Evolutionary conservation across 331 rosid genomes (phyloP), one percentile per base, ranked within the genome.

Genomic region (Malus hybrid): DNA sequence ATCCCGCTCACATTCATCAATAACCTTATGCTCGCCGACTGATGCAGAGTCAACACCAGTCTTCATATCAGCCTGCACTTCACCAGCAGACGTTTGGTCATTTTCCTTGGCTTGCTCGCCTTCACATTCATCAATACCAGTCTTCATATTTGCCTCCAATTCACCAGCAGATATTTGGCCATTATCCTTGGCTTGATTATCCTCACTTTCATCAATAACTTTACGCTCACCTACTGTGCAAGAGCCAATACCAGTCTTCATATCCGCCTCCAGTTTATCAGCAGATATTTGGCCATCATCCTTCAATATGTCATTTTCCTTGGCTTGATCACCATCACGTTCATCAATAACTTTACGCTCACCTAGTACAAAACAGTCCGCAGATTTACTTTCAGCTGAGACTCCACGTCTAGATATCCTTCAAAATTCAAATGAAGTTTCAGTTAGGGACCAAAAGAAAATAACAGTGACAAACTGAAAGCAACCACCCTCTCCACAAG

Each of bases 321-420:
- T 57, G 33, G 82, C 64, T 19, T 69, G 71, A 60, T 76, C 69
- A 28, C 64, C 81, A 32, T 34, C 28, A 3, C 77, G 18, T 74
- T 77, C 81, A 76, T 81, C 72, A 5, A 28, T 77, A 42, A 48
- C 27, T 79, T 6, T 36, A 33, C 0, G 69, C 65, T 62, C 56
- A n/a, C 78, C 74, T 63, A 76, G 33, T 54, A 55, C 39, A 6
- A 66, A 64, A 70, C 15, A 9, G 16, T 60, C 22, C 6, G 76
- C 76, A 75, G 79, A 71, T 70, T 77, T 74, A 29, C 44, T 63
- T 4, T 61, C 69, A 36, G 68, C 65, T 64, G 84, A 80, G 57
- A 75, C 73, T 79, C 72, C 73, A 39, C 42, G 66, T 79, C 84
- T 85, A 52, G 48, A 67, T 72, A 79, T 34, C 63, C 80, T 61